Base-by-base conservation (phyloP, 2,329 filamentous ascomycete genomes). In the Stenocarpella maydis region DNA sequence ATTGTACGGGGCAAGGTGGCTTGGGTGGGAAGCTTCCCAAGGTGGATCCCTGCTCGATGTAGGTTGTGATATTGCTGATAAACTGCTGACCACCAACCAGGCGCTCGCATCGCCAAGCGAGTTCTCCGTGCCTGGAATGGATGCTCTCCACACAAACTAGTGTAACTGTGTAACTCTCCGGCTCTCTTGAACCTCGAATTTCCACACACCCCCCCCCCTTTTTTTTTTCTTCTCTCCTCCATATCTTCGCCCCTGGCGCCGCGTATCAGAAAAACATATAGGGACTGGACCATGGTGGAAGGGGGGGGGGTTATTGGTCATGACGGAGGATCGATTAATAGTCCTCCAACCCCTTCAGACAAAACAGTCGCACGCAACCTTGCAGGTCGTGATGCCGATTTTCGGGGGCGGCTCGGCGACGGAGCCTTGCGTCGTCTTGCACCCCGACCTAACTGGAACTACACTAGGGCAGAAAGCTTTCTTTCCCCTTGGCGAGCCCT, bases 11-110 rank as follows among this genome's bases (percentile, higher is more conserved):
- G 43, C 58, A 34, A 37, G 43, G 58, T n/a, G n/a, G n/a, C 4
- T 9, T 34, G 31, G 31, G 55, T 31, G 14, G 10, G 14, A 17
- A 26, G 41, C 41, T 61, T 15, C 41, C 31, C 31, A 1, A 49
- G 28, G 12, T 63, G 43, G 43, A 63, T n/a, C 58, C 43, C 58
- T 63, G 58, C 58, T n/a, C 9, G 17, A 14, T 3, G 19, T 37
- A 15, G 41, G 21, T 49, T 28, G 47, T 63, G 58, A 49, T 63
- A 9, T 15, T 63, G 43, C 34, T 63, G 41, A 63, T 63, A 63
- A 37, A 63, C 58, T 63, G 43, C 58, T 63, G 58, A 63, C 58
- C 43, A 63, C 43, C n/a, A 63, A 49, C 43, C 43, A 58, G 26
- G n/a, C 12, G 6, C 7, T 37, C 17, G 28, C 58, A 47, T 37